Percentiles rank a stretch among this genome's conserved stretches.
These are phyloP conservation scores for Mercurialis annua DNA, from an alignment of 345 rosid genomes.

Conservation along the genomic window DNA sequence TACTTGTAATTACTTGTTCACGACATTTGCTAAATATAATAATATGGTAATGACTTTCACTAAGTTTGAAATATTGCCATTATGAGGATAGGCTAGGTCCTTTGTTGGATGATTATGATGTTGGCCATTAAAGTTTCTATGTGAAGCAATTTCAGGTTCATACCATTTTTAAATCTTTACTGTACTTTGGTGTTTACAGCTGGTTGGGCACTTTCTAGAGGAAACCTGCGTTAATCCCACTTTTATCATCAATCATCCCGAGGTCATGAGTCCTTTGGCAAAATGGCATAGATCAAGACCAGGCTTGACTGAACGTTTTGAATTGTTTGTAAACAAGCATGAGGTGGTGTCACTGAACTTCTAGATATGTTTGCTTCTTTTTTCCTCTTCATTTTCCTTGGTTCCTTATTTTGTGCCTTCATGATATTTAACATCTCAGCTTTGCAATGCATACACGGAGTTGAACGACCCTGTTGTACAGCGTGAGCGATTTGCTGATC, in stretches of 20 bases:
- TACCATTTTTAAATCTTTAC: constrained; percentile 2
- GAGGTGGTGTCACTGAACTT: constrained; percentile 45
- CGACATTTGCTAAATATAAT: too few relatives aligned
- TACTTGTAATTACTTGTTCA: too few relatives aligned
- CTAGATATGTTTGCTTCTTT: background rate
- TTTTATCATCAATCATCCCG: constrained; percentile 88
- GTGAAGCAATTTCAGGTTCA: background rate
- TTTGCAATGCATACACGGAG: constrained; percentile 96
- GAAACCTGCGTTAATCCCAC: constrained; percentile 88
- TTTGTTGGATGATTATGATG: background rate
- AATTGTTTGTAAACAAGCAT: constrained; percentile 83
- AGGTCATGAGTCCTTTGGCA: constrained; percentile 87
- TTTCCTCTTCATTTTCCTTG: background rate
- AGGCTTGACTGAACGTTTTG: constrained; percentile 88
- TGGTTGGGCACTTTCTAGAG: constrained; percentile 94
- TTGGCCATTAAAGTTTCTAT: background rate
- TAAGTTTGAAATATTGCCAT: too few relatives aligned
- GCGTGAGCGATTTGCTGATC: constrained; percentile 88
- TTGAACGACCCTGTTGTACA: constrained; percentile 95
- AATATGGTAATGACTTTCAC: too few relatives aligned
- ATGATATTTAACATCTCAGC: constrained; percentile 33
- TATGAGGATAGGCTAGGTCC: too few relatives aligned
- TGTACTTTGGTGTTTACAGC: constrained; percentile 41
- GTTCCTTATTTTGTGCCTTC: background rate
- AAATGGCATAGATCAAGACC: constrained; percentile 75